phyloP scores from a whole-genome alignment of 2,329 filamentous ascomycete genomes.

The Didymella sp. region DNA sequence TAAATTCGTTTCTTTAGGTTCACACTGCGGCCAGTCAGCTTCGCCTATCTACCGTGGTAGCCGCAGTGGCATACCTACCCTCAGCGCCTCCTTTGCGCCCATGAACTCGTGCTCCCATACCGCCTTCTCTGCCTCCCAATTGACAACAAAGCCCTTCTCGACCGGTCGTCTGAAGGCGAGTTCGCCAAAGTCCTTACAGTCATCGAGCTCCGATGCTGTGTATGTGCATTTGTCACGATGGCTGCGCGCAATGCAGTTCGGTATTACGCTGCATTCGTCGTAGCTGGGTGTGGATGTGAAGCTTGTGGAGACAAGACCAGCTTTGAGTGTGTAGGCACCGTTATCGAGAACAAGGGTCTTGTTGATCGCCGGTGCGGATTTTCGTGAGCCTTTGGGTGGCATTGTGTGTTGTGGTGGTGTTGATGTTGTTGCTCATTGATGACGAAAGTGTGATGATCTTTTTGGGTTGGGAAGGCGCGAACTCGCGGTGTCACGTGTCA shows the following conservation, averaged over 20 bases:
- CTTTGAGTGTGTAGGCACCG: conserved; percentile 89
- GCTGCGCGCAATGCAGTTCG: conserved; percentile 84
- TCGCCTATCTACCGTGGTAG: background rate
- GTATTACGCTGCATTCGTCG: conserved; percentile 70
- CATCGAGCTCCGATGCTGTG: conserved; percentile 77
- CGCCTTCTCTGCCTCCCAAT: conserved; percentile 94
- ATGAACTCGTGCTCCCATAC: conserved; percentile 94
- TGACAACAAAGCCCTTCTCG: conserved; percentile 93
- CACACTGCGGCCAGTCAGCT: conserved; percentile 58
- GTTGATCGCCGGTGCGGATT: conserved; percentile 26
- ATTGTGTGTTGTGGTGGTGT: conserved; percentile 18
- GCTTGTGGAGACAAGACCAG: conserved; percentile 67
- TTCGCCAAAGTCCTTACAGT: conserved; percentile 88
- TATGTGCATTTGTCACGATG: conserved; percentile 81
- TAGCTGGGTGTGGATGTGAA: conserved; percentile 40
- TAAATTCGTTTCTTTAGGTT: conserved; percentile 82
- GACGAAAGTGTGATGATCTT: background rate
- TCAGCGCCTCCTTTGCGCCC: conserved; percentile 70
- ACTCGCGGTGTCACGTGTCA: conserved; percentile 12
- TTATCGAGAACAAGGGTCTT: conserved; percentile 89
- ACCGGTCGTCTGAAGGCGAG: conserved; percentile 85
- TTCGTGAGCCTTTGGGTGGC: conserved; percentile 45
- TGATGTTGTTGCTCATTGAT: background rate
- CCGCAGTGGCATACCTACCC: conserved; percentile 45
- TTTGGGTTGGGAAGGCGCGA: background rate